Evolutionary conservation across 148 eudicot species (phyloP), one percentile per base, ranked within the genome.

Genomic region (Amaranthus hypochondriacus): DNA sequence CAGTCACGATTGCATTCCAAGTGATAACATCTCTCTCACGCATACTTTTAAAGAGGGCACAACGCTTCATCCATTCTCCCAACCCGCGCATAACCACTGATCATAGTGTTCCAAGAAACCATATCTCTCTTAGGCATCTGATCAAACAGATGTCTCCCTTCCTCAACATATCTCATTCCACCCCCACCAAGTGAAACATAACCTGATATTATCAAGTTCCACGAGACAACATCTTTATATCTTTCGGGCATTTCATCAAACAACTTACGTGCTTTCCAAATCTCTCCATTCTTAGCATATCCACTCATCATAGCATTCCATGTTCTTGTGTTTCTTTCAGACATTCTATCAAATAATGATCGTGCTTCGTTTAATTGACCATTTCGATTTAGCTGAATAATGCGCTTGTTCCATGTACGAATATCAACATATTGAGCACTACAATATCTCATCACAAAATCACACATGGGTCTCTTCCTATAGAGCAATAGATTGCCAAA

Each of bases 131-230:
- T 55, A 0, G 86, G 87, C 84, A 87, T 87, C 28, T n/a, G 71
- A 74, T 87, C 87, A 81, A 87, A 87, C 80, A 87, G 50, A 6
- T 42, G 1, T 49, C 72, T 76, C 49, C 86, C 90, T 71, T 82
- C 87, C 57, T 82, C 86, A 15, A 83, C 43, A 78, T 73, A 69
- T 14, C 71, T 72, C 54, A 42, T 73, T 59, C 78, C 82, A 65
- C 68, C 75, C 21, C 83, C 86, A 71, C 50, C 72, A 59, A 76
- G 81, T 9, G 83, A 84, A 52, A 84, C 77, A 66, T 87, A 87
- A 44, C 86, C 87, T 0, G 85, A 82, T 8, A 87, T 71, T 84
- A 86, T 84, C 53, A 84, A 67, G 67, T 87, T 87, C 90, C 89
- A 87, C 9, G 87, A 75, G 6, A 84, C 83, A 4, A 80, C 78